These are phyloP conservation scores for Rhizophora mangle DNA, from an alignment of 345 rosid genomes.

Conservation along the genomic window DNA sequence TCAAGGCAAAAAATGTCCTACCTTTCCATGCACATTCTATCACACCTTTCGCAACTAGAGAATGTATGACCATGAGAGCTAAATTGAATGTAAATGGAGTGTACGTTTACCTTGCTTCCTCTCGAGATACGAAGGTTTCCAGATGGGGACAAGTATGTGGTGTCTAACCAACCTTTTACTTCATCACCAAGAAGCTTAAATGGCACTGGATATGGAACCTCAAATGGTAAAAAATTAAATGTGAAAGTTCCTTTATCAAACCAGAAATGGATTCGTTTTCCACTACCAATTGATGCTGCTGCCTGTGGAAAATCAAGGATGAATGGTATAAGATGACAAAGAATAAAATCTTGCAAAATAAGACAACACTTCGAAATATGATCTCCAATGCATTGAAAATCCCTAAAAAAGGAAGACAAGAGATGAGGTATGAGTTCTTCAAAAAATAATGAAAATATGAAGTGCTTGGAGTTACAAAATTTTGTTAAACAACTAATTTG, in stretches of 20 bases:
- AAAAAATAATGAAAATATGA: no score
- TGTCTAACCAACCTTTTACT: conserved; percentile 93
- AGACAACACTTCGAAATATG: background rate
- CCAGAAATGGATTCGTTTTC: conserved; percentile 59
- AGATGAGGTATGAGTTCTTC: background rate
- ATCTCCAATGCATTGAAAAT: conserved; percentile 1
- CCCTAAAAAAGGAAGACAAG: background rate
- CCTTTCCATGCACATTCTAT: background rate
- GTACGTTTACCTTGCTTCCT: conserved; percentile 75
- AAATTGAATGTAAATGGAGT: background rate
- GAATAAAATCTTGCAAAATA: background rate
- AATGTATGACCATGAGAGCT: background rate
- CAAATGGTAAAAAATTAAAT: conserved; percentile 78
- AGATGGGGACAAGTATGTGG: conserved; percentile 71
- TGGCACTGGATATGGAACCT: conserved; percentile 95
- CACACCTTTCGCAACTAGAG: no score
- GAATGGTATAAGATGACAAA: background rate
- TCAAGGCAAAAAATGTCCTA: background rate
- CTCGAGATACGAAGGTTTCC: conserved; percentile 89
- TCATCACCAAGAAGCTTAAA: conserved; percentile 96
- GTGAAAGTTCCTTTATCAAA: conserved; percentile 83
- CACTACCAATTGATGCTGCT: conserved; percentile 64
- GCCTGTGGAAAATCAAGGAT: conserved; percentile 45
- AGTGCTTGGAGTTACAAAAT: no score
- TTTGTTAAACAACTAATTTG: no score